A percentile compares a stretch with the other conserved stretches of the same genome.
phyloP scores from a whole-genome alignment of 306 rosid genomes.

The Bauhinia variegata region DNA sequence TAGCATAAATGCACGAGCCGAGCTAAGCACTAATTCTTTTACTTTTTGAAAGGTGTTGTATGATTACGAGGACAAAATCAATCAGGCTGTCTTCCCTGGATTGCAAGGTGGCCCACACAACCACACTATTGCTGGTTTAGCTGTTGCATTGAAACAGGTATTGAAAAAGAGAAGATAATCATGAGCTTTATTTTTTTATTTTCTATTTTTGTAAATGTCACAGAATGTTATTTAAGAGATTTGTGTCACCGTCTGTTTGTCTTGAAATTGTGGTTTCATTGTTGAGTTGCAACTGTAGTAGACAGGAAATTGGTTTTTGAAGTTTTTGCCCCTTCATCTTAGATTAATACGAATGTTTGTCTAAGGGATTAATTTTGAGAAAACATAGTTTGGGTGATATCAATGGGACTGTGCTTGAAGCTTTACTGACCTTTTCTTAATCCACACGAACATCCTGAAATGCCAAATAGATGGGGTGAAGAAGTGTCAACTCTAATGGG shows the following conservation, averaged over 20 bases:
- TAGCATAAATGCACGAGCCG: slow-evolving; percentile 13
- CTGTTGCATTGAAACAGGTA: slow-evolving; percentile 98
- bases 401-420: slow-evolving; percentile 14
- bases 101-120: slow-evolving; percentile 98
- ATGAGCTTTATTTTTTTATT: slow-evolving; percentile 11
- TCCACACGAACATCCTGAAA: neutral
- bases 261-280: slow-evolving; percentile 32
- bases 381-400: slow-evolving; percentile 8
- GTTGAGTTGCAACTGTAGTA: slow-evolving; percentile 11
- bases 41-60: slow-evolving; percentile 66
- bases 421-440: too few relatives aligned
- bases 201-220: neutral
- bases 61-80: slow-evolving; percentile 88
- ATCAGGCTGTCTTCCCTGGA: slow-evolving; percentile 97
- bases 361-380: slow-evolving; percentile 4
- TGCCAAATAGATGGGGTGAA: neutral
- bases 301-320: slow-evolving; percentile 18
- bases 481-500: neutral
- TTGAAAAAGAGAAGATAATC: slow-evolving; percentile 8
- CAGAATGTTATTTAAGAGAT: slow-evolving; percentile 20
- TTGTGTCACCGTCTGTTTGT: slow-evolving; percentile 3
- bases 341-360: neutral
- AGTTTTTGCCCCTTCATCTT: slow-evolving; percentile 8
- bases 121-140: slow-evolving; percentile 93
- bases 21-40: slow-evolving; percentile 24